Evolutionary conservation across 2,329 filamentous ascomycete species (phyloP), one percentile per base, ranked within the genome.

Genomic region (Neopestalotiopsis clavispora): DNA sequence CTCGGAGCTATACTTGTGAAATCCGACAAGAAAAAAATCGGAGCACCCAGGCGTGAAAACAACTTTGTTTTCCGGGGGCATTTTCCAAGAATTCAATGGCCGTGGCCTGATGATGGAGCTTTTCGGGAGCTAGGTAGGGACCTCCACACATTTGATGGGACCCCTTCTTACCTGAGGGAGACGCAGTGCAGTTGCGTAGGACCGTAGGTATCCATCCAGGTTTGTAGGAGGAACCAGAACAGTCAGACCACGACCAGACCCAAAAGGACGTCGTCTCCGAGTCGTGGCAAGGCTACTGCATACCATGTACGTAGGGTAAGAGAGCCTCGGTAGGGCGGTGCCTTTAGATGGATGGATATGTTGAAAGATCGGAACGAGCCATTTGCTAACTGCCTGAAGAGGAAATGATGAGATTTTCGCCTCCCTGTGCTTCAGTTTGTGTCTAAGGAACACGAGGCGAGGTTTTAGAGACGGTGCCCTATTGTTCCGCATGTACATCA

Each of bases 41-140:
- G 45, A 52, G 45, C 57, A 23, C n/a, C 2, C n/a, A 3, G 30
- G 28, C 30, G 12, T 63, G 60, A 52, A 52, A 52, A 52, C 45
- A 52, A 52, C 45, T 52, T 52, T 52, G 45, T 52, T 52, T 52
- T 23, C 45, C 45, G 17, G 17, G 45, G 45, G 45, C 17, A 9
- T 52, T 52, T 52, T 52, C 45, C 45, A 52, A n/a, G 45, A 52
- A n/a, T 52, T 52, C 45, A 7, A 34, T 20, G 17, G 30, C 34
- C 42, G 45, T 66, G 45, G 42, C 13, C 23, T 65, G 63, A 45
- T 10, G 30, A 30, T 34, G 57, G 57, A 34, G 57, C 30, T 38
- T 17, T 49, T 52, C 49, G 58, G 38, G 63, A 52, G 45, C 45
- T 52, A 52, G 45, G 42, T 64, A 28, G 23, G 23, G 67, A 59